phyloP scores from a whole-genome alignment of 2,329 filamentous ascomycete species.

The Fusarium sarcochroum region DNA sequence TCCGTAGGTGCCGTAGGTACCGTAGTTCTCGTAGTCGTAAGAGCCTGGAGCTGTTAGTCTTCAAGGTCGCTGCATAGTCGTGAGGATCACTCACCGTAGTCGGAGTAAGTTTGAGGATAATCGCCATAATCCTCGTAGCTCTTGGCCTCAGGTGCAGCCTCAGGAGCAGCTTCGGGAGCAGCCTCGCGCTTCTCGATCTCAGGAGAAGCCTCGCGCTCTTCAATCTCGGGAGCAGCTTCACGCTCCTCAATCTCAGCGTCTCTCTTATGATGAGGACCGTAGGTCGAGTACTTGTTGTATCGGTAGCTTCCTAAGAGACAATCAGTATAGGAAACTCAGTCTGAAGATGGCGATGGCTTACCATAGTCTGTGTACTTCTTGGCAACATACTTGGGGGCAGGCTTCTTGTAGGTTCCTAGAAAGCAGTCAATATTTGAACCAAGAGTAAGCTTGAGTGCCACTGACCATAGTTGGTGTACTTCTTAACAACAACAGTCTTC shows the following conservation, averaged over 20 bases:
- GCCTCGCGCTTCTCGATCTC: neutral
- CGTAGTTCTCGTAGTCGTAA: slow-evolving; percentile 33
- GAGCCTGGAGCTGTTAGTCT: slow-evolving; percentile 2
- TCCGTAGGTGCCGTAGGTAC: slow-evolving; percentile 31
- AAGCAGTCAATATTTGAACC: no score
- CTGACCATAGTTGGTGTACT: slow-evolving; percentile 1
- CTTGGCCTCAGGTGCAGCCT: neutral
- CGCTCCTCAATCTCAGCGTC: slow-evolving; percentile 15
- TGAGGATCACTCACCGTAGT: slow-evolving; percentile 8
- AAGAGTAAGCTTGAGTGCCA: neutral
- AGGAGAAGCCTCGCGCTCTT: slow-evolving; percentile 10
- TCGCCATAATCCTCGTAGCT: no score
- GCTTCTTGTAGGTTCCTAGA: no score
- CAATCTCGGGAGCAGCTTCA: neutral
- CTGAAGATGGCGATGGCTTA: neutral
- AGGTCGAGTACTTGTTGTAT: slow-evolving; percentile 28
- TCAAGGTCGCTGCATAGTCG: neutral
- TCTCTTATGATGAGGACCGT: slow-evolving; percentile 26
- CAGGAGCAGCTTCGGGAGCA: no score
- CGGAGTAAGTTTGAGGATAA: neutral
- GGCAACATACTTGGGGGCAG: slow-evolving; percentile 8
- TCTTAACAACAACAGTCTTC: neutral
- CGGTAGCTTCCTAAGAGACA: slow-evolving; percentile 7
- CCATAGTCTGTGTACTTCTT: slow-evolving; percentile 29
- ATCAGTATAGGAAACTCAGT: neutral